A percentile compares a stretch with the other conserved stretches of the same genome.
Conservation (phyloP, 179 eudicot genomes). For the Actinidia polygama region DNA sequence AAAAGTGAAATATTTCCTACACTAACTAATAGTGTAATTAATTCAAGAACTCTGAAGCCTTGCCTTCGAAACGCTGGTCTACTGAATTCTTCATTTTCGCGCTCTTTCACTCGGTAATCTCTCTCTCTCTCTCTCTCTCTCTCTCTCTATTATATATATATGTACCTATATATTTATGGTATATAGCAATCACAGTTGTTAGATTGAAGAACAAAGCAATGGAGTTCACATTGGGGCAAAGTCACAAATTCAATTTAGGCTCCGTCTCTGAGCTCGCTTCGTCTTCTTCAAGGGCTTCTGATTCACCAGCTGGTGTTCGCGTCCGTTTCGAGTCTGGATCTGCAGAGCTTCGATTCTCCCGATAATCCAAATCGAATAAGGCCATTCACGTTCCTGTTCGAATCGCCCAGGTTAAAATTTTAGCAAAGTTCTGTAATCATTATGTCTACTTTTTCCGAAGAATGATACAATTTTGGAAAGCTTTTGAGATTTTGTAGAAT, state of each 20-base stretch:
- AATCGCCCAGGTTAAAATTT: constrained; percentile 43
- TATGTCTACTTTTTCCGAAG: too few species aligned
- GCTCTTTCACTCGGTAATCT: too few species aligned
- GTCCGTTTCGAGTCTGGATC: constrained; percentile 39
- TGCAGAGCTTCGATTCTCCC: constrained; percentile 42
- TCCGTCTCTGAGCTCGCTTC: constrained; percentile 50
- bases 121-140: too few species aligned
- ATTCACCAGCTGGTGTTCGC: constrained; percentile 25
- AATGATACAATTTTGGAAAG: background rate
- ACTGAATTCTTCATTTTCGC: too few species aligned
- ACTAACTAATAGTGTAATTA: too few species aligned
- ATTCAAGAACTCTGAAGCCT: too few species aligned
- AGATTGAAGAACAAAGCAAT: constrained; percentile 16
- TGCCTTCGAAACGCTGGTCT: too few species aligned
- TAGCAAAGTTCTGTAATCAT: too few species aligned
- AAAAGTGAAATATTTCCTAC: too few species aligned
- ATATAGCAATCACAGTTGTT: background rate
- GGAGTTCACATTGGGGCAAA: constrained; percentile 38
- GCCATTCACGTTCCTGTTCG: constrained; percentile 35
- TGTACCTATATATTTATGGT: too few species aligned
- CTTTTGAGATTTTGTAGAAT: background rate
- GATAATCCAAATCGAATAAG: constrained; percentile 29
- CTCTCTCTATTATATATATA: too few species aligned
- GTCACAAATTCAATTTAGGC: constrained; percentile 46
- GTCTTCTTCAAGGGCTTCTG: constrained; percentile 30